These are phyloP conservation scores for Lachnellula subtilissima DNA, from an alignment of 2,329 filamentous ascomycete species.

Conservation along the genomic window DNA sequence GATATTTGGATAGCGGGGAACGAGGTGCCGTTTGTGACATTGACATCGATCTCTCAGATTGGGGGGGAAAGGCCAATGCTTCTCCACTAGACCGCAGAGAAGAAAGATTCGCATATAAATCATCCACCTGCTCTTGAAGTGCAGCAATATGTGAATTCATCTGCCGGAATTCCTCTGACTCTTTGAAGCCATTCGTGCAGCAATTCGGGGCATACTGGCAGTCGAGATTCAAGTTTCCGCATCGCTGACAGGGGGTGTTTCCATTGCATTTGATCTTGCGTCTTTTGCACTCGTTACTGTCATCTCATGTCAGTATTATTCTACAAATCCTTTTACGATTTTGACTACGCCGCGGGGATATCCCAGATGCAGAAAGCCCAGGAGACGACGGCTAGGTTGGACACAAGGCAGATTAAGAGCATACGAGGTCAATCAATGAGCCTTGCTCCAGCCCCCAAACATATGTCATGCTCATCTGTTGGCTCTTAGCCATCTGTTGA, in stretches of 20 bases:
- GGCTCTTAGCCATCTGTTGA: no score
- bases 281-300: slow-evolving; percentile 66
- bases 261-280: slow-evolving; percentile 73
- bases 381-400: not conserved
- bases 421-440: no score
- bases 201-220: slow-evolving; percentile 65
- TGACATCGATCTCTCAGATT: slow-evolving; percentile 26
- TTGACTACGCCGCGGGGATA: not conserved
- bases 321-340: not conserved
- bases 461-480: no score
- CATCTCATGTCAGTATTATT: slow-evolving; percentile 2
- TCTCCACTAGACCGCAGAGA: slow-evolving; percentile 31
- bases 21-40: slow-evolving; percentile 21
- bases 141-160: slow-evolving; percentile 70
- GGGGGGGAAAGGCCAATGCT: slow-evolving; percentile 10
- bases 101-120: slow-evolving; percentile 67
- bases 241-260: slow-evolving; percentile 62
- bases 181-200: slow-evolving; percentile 76
- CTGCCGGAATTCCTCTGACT: slow-evolving; percentile 83
- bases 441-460: no score
- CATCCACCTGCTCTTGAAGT: slow-evolving; percentile 80
- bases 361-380: not conserved
- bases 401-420: not conserved
- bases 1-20: slow-evolving; percentile 21
- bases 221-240: slow-evolving; percentile 61